These are phyloP conservation scores for Sarocladium brachiariae DNA, from an alignment of 2,329 filamentous ascomycete species.

Conservation along the genomic window DNA sequence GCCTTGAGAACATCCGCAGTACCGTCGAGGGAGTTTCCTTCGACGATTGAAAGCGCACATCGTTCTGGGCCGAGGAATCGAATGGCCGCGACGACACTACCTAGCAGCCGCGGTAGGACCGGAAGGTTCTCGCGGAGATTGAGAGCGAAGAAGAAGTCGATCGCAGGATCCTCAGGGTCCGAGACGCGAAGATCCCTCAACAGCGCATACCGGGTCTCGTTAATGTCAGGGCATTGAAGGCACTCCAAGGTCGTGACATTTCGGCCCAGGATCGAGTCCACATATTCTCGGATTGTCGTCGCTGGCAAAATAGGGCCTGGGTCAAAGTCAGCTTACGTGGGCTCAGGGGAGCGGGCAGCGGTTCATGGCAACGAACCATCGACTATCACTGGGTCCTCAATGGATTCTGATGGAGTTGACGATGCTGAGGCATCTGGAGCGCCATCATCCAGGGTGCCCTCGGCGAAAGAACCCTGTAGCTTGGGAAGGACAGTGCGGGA, in stretches of 20 bases:
- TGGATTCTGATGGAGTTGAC: not conserved
- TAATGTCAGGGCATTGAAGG: not conserved
- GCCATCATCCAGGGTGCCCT: too few relatives aligned
- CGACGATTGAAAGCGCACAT: slow-evolving; percentile 48
- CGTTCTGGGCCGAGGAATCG: slow-evolving; percentile 41
- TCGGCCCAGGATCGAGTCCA: not conserved
- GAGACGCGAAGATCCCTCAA: not conserved
- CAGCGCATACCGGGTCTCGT: slow-evolving; percentile 4
- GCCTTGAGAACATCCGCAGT: slow-evolving; percentile 42
- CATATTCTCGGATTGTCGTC: not conserved
- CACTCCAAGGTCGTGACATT: not conserved
- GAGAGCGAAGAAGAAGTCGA: slow-evolving; percentile 45
- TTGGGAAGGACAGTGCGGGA: not conserved
- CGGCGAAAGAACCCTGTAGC: not conserved
- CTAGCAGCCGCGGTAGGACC: slow-evolving; percentile 43
- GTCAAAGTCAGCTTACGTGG: not conserved
- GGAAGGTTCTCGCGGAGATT: slow-evolving; percentile 38
- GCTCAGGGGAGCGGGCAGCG: too few relatives aligned
- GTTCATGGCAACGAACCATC: not conserved
- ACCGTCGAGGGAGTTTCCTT: slow-evolving; percentile 48
- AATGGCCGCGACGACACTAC: slow-evolving; percentile 43
- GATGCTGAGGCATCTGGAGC: not conserved
- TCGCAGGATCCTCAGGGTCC: not conserved
- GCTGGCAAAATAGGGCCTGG: not conserved
- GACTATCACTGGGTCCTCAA: not conserved